Conservation (phyloP, 441 rosid species). For the Bocquillonia castaneifolia region DNA sequence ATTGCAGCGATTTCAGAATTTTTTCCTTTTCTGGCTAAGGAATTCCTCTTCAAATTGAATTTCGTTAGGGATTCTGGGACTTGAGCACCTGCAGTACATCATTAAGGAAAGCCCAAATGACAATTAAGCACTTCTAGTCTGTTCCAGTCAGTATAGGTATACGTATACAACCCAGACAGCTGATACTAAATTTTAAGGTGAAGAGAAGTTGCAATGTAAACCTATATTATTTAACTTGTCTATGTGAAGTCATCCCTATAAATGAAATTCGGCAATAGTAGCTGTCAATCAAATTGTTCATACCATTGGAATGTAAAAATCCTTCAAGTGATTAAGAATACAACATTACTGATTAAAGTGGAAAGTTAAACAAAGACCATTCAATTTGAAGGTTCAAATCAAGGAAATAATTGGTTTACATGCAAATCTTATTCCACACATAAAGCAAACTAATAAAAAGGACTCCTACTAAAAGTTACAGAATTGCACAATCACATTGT, state of each 20-base stretch:
- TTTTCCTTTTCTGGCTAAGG: slow-evolving; percentile 38
- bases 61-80: slow-evolving; percentile 58
- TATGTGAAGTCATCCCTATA: no score
- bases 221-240: no score
- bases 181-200: no score
- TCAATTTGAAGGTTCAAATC: not conserved
- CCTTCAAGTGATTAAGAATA: no score
- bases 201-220: no score
- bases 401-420: not conserved
- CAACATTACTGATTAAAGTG: not conserved
- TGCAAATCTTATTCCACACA: not conserved
- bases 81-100: slow-evolving; percentile 50
- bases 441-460: not conserved
- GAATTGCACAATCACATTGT: not conserved
- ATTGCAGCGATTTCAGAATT: slow-evolving; percentile 17
- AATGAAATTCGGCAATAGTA: no score
- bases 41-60: slow-evolving; percentile 32
- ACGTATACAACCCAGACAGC: no score
- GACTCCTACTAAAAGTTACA: not conserved
- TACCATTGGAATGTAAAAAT: no score
- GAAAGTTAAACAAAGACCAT: not conserved
- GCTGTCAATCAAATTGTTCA: no score
- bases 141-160: no score
- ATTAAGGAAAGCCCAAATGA: not conserved
- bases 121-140: no score